phyloP scores from a whole-genome alignment of 768 basidiomycete species.

The Lentinus tigrinus region DNA sequence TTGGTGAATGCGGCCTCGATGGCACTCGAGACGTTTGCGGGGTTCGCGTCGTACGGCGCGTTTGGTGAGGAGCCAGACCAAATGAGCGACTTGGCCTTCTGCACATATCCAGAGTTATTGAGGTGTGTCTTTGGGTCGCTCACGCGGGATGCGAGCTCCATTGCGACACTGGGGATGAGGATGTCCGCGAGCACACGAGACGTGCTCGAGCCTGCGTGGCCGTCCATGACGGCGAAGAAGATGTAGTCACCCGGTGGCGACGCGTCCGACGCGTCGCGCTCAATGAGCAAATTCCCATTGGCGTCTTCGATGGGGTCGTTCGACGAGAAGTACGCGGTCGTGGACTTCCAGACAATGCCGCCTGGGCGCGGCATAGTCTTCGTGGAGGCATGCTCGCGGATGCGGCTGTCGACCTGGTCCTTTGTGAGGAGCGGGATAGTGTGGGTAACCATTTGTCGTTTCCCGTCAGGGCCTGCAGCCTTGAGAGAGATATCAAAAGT shows the following conservation, averaged over 20 bases:
- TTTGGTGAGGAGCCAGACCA: constrained; percentile 26
- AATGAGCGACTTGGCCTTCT: constrained; percentile 39
- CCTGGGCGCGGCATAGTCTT: constrained; percentile 48
- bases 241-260: constrained; percentile 68
- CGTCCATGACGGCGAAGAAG: constrained; percentile 90
- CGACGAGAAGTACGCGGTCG: constrained; percentile 76
- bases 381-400: constrained; percentile 51
- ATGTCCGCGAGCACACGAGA: constrained; percentile 80
- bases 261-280: constrained; percentile 58
- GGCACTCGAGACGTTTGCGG: constrained; percentile 57
- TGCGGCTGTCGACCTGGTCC: constrained; percentile 52
- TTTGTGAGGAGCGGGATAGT: constrained; percentile 57
- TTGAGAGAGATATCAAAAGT: constrained; percentile 63
- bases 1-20: constrained; percentile 76
- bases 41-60: constrained; percentile 43
- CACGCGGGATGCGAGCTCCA: constrained; percentile 65
- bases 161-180: constrained; percentile 79
- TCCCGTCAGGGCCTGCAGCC: constrained; percentile 58
- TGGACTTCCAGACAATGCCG: constrained; percentile 69
- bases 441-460: constrained; percentile 50
- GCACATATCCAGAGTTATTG: constrained; percentile 30
- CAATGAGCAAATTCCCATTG: constrained; percentile 65
- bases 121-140: constrained; percentile 31
- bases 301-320: constrained; percentile 95
- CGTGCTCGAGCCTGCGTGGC: constrained; percentile 83